Percentiles rank a stretch among this genome's conserved stretches.
Evolutionary conservation across 179 eudicot species (phyloP).

Genomic region (Amaranthus tricolor): DNA sequence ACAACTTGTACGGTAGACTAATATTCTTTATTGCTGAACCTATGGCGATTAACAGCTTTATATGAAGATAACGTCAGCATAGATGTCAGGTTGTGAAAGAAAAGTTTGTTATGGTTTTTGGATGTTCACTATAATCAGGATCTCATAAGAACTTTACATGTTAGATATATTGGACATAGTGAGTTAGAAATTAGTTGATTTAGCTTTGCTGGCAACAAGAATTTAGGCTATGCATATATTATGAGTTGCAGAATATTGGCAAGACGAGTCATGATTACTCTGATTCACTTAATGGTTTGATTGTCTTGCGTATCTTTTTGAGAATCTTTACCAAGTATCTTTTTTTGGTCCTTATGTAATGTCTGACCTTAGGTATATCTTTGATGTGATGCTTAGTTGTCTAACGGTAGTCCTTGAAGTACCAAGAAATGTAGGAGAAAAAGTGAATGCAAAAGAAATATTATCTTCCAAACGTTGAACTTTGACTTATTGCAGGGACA

Average conservation of each 20-base stretch:
- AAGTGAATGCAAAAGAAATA: background rate
- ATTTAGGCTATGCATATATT: background rate
- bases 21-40: background rate
- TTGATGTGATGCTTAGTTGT: background rate
- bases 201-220: background rate
- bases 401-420: background rate
- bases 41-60: background rate
- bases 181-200: background rate
- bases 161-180: background rate
- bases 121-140: background rate
- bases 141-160: background rate
- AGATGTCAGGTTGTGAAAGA: background rate
- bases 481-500: conserved; percentile 57
- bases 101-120: background rate
- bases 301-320: background rate
- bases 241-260: background rate
- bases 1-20: background rate
- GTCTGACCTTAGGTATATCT: conserved; percentile 1
- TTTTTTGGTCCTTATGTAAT: background rate
- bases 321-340: background rate
- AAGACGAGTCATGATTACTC: background rate
- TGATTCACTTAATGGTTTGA: background rate
- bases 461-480: background rate
- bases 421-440: background rate
- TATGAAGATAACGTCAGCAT: background rate